Evolutionary conservation across 192 early-diverging fungal species (phyloP).

Genomic region (Chytriomyces confervae): DNA sequence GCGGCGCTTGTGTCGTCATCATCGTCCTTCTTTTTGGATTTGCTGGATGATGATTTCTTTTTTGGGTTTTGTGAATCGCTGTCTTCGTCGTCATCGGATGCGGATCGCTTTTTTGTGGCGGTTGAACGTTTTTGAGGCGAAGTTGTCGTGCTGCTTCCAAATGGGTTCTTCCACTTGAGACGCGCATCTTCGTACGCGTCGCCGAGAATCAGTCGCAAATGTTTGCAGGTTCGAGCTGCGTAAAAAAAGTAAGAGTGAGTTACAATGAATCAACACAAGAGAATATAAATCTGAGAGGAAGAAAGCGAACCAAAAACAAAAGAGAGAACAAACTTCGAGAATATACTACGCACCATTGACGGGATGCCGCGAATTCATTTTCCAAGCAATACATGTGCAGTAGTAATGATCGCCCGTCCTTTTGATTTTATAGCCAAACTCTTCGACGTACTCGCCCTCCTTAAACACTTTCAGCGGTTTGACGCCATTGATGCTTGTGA

Average conservation of each 20-base stretch:
- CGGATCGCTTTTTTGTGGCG: not conserved
- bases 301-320: not conserved
- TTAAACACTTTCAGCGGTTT: slow-evolving; percentile 36
- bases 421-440: slow-evolving; percentile 46
- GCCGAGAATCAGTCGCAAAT: slow-evolving; percentile 50
- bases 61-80: not conserved
- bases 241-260: not conserved
- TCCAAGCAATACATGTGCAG: slow-evolving; percentile 53
- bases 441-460: slow-evolving; percentile 43
- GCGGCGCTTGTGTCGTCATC: slow-evolving; percentile 35
- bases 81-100: slow-evolving; percentile 6
- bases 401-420: slow-evolving; percentile 52
- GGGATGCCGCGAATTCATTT: slow-evolving; percentile 41
- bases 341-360: slow-evolving; percentile 38
- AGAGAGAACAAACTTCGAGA: not conserved
- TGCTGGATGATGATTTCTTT: slow-evolving; percentile 3
- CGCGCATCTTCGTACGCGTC: slow-evolving; percentile 51
- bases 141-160: not conserved
- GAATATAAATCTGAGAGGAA: too few species aligned
- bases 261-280: too few species aligned
- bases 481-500: slow-evolving; percentile 41
- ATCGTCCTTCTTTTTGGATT: slow-evolving; percentile 21
- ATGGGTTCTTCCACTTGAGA: slow-evolving; percentile 38
- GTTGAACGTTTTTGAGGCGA: not conserved
- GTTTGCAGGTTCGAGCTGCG: slow-evolving; percentile 52